phyloP scores from a whole-genome alignment of 1,284 basidiomycete genomes.

The Anthracocystis walkeri region DNA sequence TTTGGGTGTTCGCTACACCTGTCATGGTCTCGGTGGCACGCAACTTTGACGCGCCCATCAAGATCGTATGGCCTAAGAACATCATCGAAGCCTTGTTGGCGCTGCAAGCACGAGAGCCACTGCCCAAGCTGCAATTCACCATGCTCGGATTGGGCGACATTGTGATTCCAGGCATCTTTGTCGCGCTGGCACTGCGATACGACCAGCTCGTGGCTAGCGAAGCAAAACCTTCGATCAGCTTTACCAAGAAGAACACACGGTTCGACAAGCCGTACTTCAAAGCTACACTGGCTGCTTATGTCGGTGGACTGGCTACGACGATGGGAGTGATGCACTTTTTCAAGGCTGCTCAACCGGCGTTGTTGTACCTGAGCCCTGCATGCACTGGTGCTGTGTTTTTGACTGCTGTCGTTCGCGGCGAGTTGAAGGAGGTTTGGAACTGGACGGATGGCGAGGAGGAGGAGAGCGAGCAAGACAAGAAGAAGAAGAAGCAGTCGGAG shows the following conservation, averaged over 20 bases:
- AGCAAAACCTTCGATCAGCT: slow-evolving; percentile 46
- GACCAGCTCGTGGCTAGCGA: slow-evolving; percentile 76
- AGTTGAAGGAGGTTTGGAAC: slow-evolving; percentile 64
- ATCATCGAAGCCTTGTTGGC: slow-evolving; percentile 41
- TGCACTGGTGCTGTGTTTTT: slow-evolving; percentile 72
- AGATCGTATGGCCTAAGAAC: slow-evolving; percentile 73
- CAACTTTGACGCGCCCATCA: slow-evolving; percentile 87
- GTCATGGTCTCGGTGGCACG: slow-evolving; percentile 79
- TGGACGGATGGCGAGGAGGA: slow-evolving; percentile 59
- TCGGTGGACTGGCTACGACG: slow-evolving; percentile 81
- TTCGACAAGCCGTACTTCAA: slow-evolving; percentile 85
- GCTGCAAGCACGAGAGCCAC: slow-evolving; percentile 18
- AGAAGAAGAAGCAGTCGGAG: slow-evolving; percentile 18
- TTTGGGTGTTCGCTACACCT: slow-evolving; percentile 68
- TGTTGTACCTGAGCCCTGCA: slow-evolving; percentile 82
- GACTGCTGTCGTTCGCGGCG: slow-evolving; percentile 68
- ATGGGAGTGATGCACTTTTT: slow-evolving; percentile 89
- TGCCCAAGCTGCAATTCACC: slow-evolving; percentile 76
- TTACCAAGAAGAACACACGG: slow-evolving; percentile 50
- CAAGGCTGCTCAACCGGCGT: slow-evolving; percentile 85
- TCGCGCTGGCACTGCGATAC: slow-evolving; percentile 88
- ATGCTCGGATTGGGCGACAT: slow-evolving; percentile 94
- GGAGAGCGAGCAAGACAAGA: slow-evolving; percentile 26
- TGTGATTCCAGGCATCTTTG: slow-evolving; percentile 88
- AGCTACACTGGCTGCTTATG: slow-evolving; percentile 80